Evolutionary conservation across 2,329 filamentous ascomycete species (phyloP), one percentile per base, ranked within the genome.

Genomic region (Trichoderma breve): DNA sequence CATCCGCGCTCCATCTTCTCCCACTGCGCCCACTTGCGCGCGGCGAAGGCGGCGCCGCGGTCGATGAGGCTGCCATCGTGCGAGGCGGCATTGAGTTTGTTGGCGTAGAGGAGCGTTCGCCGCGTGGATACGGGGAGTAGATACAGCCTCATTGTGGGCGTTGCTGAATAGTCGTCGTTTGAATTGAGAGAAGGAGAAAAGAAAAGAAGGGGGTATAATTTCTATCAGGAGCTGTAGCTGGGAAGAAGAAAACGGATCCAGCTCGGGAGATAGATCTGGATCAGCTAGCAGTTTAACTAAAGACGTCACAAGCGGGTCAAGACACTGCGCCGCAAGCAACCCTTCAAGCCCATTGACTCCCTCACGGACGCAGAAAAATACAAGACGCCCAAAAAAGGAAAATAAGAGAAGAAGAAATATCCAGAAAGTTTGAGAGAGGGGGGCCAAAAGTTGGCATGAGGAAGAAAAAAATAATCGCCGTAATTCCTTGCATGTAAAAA

Each of bases 71-170:
- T 86, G 78, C 85, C 82, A 24, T 79, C 74, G 68, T 75, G 83
- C 51, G 86, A 83, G 9, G 85, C 82, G 12, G 57, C 21, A 78
- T 90, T 86, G 74, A 93, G 84, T 75, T 92, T 91, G 79, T 97
- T 93, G 82, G 93, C 97, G 85, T 97, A 98, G 78, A 99, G 90
- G 74, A 99, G 89, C 66, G 94, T 95, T 78, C 95, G 92, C 79
- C 93, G 90, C 75, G 94, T 97, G 73, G 95, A 97, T 77, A 99
- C 92, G 74, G 96, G 96, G 71, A 99, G 89, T 75, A 99, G 90
- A 83, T 94, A 97, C 82, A 99, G 88, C 81, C 94, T 93, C 96
- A 99, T 98, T 73, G 80, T 83, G 78, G 74, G 24, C n/a, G 24
- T 26, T 43, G 21, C 34, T n/a, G 28, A 39, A 4, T 30, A 5